Conservation (phyloP, 2,329 filamentous ascomycete genomes). For the Claviceps sp. region DNA sequence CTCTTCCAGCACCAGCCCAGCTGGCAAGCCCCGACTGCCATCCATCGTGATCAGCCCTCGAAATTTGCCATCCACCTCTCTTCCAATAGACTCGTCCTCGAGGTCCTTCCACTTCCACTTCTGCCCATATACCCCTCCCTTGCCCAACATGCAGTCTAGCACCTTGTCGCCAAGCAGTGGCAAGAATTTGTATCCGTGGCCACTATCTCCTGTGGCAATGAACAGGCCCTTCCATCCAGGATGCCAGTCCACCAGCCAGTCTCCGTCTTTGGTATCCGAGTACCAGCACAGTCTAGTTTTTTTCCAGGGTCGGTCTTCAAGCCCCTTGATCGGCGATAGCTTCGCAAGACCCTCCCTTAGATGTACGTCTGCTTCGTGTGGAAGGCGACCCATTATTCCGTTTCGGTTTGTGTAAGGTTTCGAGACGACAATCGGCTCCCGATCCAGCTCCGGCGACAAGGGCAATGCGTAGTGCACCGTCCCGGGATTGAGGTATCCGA, state of each 20-base stretch:
- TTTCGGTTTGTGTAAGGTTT: conserved; percentile 22
- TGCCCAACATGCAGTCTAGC: conserved; percentile 37
- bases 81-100: conserved; percentile 21
- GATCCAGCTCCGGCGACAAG: conserved; percentile 13
- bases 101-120: conserved; percentile 54
- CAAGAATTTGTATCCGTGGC: conserved; percentile 57
- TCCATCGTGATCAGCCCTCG: conserved; percentile 34
- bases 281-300: conserved; percentile 62
- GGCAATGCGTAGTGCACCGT: conserved; percentile 22
- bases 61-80: conserved; percentile 22
- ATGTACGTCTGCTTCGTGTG: conserved; percentile 45
- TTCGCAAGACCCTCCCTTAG: conserved; percentile 47
- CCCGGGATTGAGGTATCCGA: conserved; percentile 49
- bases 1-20: conserved; percentile 32
- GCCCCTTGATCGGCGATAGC: conserved; percentile 42
- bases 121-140: conserved; percentile 35
- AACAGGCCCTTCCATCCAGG: conserved; percentile 46
- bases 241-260: conserved; percentile 60
- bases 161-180: conserved; percentile 52
- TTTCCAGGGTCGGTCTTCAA: conserved; percentile 46
- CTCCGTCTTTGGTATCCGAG: conserved; percentile 55
- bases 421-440: conserved; percentile 20
- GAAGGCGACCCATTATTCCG: conserved; percentile 34
- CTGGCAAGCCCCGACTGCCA: conserved; percentile 35
- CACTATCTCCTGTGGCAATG: conserved; percentile 48